phyloP scores from a whole-genome alignment of 192 early-diverging fungal genomes.

The Kappamyces sp. region DNA sequence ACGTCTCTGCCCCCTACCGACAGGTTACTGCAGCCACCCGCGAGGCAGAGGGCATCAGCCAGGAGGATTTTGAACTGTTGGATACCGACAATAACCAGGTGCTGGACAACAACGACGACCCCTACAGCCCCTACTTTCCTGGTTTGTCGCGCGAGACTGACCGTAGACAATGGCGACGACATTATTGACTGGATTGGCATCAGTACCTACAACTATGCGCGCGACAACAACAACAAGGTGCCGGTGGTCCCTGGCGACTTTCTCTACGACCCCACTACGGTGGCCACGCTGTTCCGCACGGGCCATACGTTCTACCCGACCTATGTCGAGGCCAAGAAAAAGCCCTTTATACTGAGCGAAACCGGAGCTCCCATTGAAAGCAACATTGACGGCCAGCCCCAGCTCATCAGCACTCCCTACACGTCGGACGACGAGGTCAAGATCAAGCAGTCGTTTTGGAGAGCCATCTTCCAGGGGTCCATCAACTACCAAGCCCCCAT shows the following conservation, averaged over 20 bases:
- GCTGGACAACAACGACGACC: conserved; percentile 25
- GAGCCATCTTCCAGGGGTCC: background rate
- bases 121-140: conserved; percentile 28
- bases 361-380: conserved; percentile 29
- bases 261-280: background rate
- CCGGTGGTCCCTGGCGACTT: background rate
- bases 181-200: conserved; percentile 32
- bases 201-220: too few relatives aligned
- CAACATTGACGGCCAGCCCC: background rate
- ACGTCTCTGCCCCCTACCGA: conserved; percentile 36
- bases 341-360: conserved; percentile 38
- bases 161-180: conserved; percentile 18
- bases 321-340: conserved; percentile 23
- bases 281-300: background rate
- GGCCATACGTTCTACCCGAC: conserved; percentile 30
- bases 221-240: background rate
- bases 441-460: conserved; percentile 22
- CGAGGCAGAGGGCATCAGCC: background rate
- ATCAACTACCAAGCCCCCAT: background rate
- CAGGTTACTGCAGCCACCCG: conserved; percentile 13
- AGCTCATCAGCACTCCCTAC: background rate
- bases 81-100: conserved; percentile 31
- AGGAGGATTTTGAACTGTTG: conserved; percentile 18
- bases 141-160: background rate
- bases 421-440: conserved; percentile 17